Conservation (phyloP, 441 rosid species). For the Jatropha podagrica region DNA sequence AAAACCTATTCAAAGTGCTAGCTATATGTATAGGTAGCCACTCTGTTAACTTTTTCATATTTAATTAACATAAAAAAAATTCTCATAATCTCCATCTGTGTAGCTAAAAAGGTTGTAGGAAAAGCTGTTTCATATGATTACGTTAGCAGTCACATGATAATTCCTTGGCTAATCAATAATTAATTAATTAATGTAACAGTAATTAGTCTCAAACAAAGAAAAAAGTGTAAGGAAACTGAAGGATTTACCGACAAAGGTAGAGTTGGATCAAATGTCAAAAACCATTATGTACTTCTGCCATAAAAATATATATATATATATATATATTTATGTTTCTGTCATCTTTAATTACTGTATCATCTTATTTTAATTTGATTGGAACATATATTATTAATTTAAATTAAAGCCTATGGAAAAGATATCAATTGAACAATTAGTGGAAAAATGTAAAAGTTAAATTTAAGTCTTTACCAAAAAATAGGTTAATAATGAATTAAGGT, state of each 20-base stretch:
- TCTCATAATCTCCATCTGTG: background rate
- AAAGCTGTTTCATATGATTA: background rate
- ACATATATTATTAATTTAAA: background rate
- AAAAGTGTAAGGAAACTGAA: background rate
- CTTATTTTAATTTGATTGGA: background rate
- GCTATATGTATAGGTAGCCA: too few relatives aligned
- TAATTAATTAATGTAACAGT: background rate
- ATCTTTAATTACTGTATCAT: background rate
- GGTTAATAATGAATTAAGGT: slow-evolving; percentile 2
- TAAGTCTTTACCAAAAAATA: background rate
- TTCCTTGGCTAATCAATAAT: background rate
- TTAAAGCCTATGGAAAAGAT: background rate
- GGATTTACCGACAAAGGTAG: background rate
- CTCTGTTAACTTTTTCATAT: background rate
- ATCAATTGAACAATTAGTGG: background rate
- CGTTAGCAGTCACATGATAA: background rate
- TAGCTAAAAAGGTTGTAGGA: background rate
- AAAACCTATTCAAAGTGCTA: too few relatives aligned
- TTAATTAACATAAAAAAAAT: background rate
- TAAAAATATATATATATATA: background rate
- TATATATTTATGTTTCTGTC: slow-evolving; percentile 6
- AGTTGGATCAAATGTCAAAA: slow-evolving; percentile 10
- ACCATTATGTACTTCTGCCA: background rate
- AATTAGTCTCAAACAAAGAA: background rate
- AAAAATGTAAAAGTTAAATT: background rate